A percentile compares a stretch with the other conserved stretches of the same genome.
Conservation (phyloP, 192 early-diverging fungal genomes). For the Entomortierella chlamydospora region DNA sequence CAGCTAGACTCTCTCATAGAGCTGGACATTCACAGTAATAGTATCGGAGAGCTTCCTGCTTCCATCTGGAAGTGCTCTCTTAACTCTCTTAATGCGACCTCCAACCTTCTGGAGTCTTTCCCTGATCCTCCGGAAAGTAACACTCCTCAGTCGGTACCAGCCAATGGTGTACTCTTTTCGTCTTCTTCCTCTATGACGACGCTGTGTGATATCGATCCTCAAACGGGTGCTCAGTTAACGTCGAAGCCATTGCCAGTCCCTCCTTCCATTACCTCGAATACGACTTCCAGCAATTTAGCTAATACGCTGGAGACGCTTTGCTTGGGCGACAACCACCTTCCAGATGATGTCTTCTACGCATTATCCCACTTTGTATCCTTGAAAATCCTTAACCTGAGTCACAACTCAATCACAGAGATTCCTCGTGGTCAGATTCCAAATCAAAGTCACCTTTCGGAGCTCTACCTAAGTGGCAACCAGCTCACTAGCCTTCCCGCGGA, state of each 20-base stretch:
- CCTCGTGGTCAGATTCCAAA: slow-evolving; percentile 79
- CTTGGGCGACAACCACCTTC: slow-evolving; percentile 87
- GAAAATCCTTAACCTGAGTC: slow-evolving; percentile 81
- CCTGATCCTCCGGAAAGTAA: slow-evolving; percentile 69
- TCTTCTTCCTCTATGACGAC: slow-evolving; percentile 10
- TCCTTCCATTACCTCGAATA: slow-evolving; percentile 3
- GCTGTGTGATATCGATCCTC: background rate
- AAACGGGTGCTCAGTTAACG: slow-evolving; percentile 28
- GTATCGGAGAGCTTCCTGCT: slow-evolving; percentile 75
- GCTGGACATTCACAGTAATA: slow-evolving; percentile 83
- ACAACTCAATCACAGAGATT: slow-evolving; percentile 87
- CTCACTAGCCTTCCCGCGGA: slow-evolving; percentile 86
- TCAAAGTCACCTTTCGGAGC: slow-evolving; percentile 74
- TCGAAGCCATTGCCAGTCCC: slow-evolving; percentile 58
- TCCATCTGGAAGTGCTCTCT: slow-evolving; percentile 86
- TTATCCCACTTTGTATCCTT: slow-evolving; percentile 80
- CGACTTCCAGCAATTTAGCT: slow-evolving; percentile 37
- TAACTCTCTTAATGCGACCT: slow-evolving; percentile 77
- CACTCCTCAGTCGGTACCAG: background rate
- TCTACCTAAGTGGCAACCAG: slow-evolving; percentile 89
- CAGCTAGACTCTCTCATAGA: slow-evolving; percentile 68
- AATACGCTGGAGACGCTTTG: slow-evolving; percentile 70
- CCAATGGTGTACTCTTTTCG: slow-evolving; percentile 1
- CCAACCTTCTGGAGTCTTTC: slow-evolving; percentile 85
- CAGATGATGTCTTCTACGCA: slow-evolving; percentile 84